Evolutionary conservation across 2,329 filamentous ascomycete genomes (phyloP).

Genomic region (Ramularia endophylla): DNA sequence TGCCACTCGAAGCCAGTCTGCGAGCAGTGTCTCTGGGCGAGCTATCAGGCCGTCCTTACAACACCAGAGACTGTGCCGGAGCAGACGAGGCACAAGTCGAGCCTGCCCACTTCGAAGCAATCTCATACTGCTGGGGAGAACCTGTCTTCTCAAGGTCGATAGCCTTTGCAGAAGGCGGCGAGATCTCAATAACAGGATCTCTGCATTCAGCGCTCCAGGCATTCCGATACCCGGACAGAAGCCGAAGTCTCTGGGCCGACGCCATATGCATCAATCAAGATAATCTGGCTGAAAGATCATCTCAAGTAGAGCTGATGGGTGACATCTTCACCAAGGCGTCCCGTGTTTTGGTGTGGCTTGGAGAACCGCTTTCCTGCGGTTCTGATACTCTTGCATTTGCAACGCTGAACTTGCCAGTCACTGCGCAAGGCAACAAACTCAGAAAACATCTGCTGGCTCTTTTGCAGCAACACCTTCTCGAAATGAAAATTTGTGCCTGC

Average conservation of each 20-base stretch:
- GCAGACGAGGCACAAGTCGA: no score
- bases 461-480: slow-evolving; percentile 1
- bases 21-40: no score
- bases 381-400: slow-evolving; percentile 4
- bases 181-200: no score
- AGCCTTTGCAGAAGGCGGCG: no score
- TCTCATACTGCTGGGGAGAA: background rate
- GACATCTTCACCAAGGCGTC: slow-evolving; percentile 9
- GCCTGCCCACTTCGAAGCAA: slow-evolving; percentile 4
- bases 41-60: no score
- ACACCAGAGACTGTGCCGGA: no score
- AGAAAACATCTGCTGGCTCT: slow-evolving; percentile 1
- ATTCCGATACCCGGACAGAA: no score
- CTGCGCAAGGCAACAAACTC: background rate
- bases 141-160: background rate
- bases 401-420: slow-evolving; percentile 2
- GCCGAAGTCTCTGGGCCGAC: slow-evolving; percentile 10
- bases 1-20: no score
- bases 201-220: no score
- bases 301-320: slow-evolving; percentile 15
- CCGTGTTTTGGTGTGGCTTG: slow-evolving; percentile 12
- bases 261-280: slow-evolving; percentile 17
- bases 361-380: background rate
- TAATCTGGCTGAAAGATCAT: slow-evolving; percentile 7
- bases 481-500: background rate